Evolutionary conservation across 345 rosid genomes (phyloP), one percentile per base, ranked within the genome.

Genomic region (Syzygium aqueum): DNA sequence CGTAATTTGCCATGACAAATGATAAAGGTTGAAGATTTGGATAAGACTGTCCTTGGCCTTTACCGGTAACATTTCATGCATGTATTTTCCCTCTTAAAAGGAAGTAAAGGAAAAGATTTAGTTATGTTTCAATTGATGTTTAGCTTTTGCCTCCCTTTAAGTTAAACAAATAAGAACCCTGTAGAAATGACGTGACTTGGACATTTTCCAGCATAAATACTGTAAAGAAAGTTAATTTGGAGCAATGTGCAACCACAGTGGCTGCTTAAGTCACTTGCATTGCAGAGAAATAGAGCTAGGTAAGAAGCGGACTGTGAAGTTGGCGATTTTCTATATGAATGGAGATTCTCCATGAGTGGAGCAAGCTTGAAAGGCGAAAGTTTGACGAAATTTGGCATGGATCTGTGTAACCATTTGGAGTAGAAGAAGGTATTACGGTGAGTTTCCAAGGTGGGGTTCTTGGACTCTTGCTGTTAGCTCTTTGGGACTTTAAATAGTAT

Each of bases 41-140:
- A 57, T 57, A n/a, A 25, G n/a, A 25, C 63, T 57, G 27, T 57
- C 63, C 63, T 57, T 57, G 63, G 63, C 63, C 63, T 10, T 57
- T 23, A 11, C n/a, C n/a, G 85, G 93, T 95, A 2, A 94, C 86
- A 96, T 98, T 23, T 23, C n/a, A 27, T 25, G 63, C 11, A 96
- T 92, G 98, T 98, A 95, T 53, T 93, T 96, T 95, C 53, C 98
- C 98, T 92, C 98, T 91, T 57, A 96, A 95, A 84, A 94, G 94
- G 92, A 91, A 96, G 93, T 54, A 22, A 54, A 54, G 95, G 98
- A 85, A 96, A 86, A 73, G 94, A 97, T 12, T 94, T 97, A 2
- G 98, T 96, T 22, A 85, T 91, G 86, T 94, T 57, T 23, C 13
- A 21, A 54, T 54, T 54, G 59, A 54, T 21, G 63, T 11, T 57